These are phyloP conservation scores for Thermoascus crustaceus DNA, from an alignment of 2,329 filamentous ascomycete species.

Conservation along the genomic window DNA sequence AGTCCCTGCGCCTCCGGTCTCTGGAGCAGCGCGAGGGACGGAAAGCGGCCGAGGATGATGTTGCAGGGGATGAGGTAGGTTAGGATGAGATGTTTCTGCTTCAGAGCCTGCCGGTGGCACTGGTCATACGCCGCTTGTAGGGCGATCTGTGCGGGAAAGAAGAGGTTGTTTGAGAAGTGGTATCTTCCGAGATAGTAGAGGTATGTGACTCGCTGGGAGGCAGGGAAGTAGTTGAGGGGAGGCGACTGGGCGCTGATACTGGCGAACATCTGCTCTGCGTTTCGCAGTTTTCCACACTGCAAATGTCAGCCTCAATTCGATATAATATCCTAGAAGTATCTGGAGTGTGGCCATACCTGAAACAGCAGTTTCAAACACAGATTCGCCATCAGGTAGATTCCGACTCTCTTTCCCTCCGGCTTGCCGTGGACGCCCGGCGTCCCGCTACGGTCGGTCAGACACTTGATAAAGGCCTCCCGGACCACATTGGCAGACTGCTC, in stretches of 20 bases:
- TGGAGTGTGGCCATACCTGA: constrained; percentile 46
- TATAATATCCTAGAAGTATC: not conserved
- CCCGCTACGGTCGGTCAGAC: constrained; percentile 69
- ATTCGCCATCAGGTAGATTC: constrained; percentile 88
- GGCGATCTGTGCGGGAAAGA: constrained; percentile 64
- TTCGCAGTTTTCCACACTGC: constrained; percentile 69
- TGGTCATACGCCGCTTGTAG: constrained; percentile 74
- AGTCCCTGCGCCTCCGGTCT: constrained; percentile 63
- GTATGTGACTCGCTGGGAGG: constrained; percentile 80
- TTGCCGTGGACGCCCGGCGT: constrained; percentile 51
- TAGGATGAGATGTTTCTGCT: constrained; percentile 71
- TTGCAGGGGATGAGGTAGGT: constrained; percentile 78
- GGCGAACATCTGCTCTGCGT: constrained; percentile 79
- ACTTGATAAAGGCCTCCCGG: constrained; percentile 84
- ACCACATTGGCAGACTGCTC: constrained; percentile 84
- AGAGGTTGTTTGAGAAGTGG: constrained; percentile 77
- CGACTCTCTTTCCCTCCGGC: constrained; percentile 76
- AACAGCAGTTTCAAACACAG: constrained; percentile 82
- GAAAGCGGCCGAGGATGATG: constrained; percentile 76
- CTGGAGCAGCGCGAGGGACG: constrained; percentile 56
- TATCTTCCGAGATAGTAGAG: constrained; percentile 92
- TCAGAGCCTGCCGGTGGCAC: constrained; percentile 50
- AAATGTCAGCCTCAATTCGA: constrained; percentile 7
- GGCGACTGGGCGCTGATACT: constrained; percentile 80
- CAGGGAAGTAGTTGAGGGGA: constrained; percentile 71